These are phyloP conservation scores for Penicillium sp. DNA, from an alignment of 2,329 filamentous ascomycete genomes.

Conservation along the genomic window DNA sequence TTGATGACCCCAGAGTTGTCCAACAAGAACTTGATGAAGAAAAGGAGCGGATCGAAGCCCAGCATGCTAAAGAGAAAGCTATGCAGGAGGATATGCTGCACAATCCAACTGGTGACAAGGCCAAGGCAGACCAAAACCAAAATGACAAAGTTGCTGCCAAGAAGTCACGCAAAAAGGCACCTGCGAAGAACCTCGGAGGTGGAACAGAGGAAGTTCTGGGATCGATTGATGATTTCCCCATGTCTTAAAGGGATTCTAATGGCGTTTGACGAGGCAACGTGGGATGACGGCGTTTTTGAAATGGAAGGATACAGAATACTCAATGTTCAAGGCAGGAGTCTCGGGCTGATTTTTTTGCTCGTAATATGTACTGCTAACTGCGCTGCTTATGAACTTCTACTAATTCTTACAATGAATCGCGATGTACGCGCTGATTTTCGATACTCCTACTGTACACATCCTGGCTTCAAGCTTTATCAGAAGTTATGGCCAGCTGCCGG, in stretches of 20 bases:
- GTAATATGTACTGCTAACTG: slow-evolving; percentile 3
- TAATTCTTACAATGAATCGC: no score
- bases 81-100: slow-evolving; percentile 44
- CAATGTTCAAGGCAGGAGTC: slow-evolving; percentile 1
- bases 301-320: slow-evolving; percentile 7
- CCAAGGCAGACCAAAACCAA: slow-evolving; percentile 36
- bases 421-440: background rate
- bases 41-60: slow-evolving; percentile 45
- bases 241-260: background rate
- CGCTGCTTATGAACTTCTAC: no score
- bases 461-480: background rate
- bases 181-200: slow-evolving; percentile 26
- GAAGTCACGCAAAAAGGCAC: slow-evolving; percentile 33
- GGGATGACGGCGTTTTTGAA: slow-evolving; percentile 8
- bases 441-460: background rate
- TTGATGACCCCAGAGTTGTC: slow-evolving; percentile 41
- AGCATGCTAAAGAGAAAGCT: slow-evolving; percentile 45
- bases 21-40: slow-evolving; percentile 45
- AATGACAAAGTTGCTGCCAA: slow-evolving; percentile 27
- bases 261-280: background rate
- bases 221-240: slow-evolving; percentile 36
- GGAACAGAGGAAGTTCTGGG: slow-evolving; percentile 43
- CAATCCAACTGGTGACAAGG: slow-evolving; percentile 38
- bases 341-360: slow-evolving; percentile 7
- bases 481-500: background rate